These are phyloP conservation scores for Mariannaea elegans DNA, from an alignment of 2,329 filamentous ascomycete species.

Conservation along the genomic window DNA sequence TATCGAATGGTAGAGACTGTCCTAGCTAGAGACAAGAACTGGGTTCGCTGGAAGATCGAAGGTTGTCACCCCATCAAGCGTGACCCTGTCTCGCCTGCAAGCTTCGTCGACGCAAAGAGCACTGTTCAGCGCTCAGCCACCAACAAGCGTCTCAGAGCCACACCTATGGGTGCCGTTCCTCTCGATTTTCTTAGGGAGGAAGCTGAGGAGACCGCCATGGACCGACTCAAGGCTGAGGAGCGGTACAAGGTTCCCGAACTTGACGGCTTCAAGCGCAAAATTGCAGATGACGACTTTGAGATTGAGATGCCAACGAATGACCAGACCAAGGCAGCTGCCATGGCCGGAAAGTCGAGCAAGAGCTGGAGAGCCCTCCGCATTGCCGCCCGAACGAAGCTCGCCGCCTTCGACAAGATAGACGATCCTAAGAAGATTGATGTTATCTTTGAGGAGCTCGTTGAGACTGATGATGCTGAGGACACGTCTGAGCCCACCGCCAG, in stretches of 20 bases:
- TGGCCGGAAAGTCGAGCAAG: conserved; percentile 84
- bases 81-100: conserved; percentile 72
- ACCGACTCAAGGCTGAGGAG: conserved; percentile 71
- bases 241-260: conserved; percentile 76
- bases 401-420: conserved; percentile 87
- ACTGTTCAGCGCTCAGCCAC: conserved; percentile 72
- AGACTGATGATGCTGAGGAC: conserved; percentile 47
- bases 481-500: conserved; percentile 46
- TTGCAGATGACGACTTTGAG: conserved; percentile 84
- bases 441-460: conserved; percentile 62
- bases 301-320: conserved; percentile 80
- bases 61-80: conserved; percentile 88
- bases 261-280: conserved; percentile 75
- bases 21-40: conserved; percentile 94
- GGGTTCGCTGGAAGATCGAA: conserved; percentile 98
- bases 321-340: conserved; percentile 61
- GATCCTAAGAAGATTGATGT: conserved; percentile 75
- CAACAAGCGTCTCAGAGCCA: conserved; percentile 74
- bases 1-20: conserved; percentile 97
- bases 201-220: conserved; percentile 66
- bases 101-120: conserved; percentile 75
- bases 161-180: conserved; percentile 76
- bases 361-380: conserved; percentile 89
- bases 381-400: conserved; percentile 76
- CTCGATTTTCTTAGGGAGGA: conserved; percentile 81